Base-by-base conservation (phyloP, 805 yeast genomes). In the Schwanniomyces pseudopolymorphus region DNA sequence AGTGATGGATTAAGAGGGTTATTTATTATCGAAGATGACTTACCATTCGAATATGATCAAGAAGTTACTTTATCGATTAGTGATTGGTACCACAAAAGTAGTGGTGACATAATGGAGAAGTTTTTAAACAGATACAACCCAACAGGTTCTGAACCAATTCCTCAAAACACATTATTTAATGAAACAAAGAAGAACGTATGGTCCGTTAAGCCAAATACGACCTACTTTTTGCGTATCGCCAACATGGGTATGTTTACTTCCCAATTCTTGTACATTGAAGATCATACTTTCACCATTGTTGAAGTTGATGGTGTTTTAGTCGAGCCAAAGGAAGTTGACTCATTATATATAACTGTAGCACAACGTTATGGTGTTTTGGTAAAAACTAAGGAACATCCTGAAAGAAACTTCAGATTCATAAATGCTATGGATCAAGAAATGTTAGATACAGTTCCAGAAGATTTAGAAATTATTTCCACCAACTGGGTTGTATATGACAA, bases 111-210 rank as follows among this genome's bases (percentile, higher is more conserved):
- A 54, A 69, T 75, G 52, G 70, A 76, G 14, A 48, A 57, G 31
- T 91, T 94, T 72, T 62, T 90, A 74, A 80, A 71, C 54, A 64
- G 84, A 51, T 83, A 76, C 73, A 94, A 94, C 69, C 99, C 99
- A 48, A 89, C 97, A 8, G 99, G 99, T 61, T 97, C 98, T 38
- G 99, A 94, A 72, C 99, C 99, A 43, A 84, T 94, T 56, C 99
- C 99, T 7, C 86, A 87, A 54, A 74, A 78, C 63, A 67, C 87
- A 56, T 77, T 94, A 57, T 74, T 90, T 66, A 92, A 92, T 71
- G 89, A 90, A 62, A 84, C 96, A 10, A 79, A 75, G 59, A 85
- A 87, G 67, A 72, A 79, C 60, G 80, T 91, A n/a, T 82, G 89
- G 86, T 54, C 69, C 7, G 95, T 92, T 46, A 61, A 87, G 70